These are phyloP conservation scores for Pestalotiopsis sp. DNA, from an alignment of 2,329 filamentous ascomycete species.

Conservation along the genomic window DNA sequence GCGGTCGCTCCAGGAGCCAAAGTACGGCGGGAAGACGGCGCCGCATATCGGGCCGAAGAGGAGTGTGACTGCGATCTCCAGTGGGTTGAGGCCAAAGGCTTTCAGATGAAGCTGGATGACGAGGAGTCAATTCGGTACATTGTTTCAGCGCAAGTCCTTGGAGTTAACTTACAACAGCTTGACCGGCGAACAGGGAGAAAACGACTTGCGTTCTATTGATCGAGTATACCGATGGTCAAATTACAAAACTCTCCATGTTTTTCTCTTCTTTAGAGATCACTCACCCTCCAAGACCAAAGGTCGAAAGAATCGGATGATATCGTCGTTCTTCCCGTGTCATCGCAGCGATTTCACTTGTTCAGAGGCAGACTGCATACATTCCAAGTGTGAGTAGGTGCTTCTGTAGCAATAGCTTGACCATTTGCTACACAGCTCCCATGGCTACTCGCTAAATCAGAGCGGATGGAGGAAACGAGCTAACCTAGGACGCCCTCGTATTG, in stretches of 20 bases:
- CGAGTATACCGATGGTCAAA: too few relatives aligned
- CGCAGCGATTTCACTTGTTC: too few relatives aligned
- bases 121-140: too few relatives aligned
- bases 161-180: conserved; percentile 1
- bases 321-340: too few relatives aligned
- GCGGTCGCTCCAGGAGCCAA: conserved; percentile 8
- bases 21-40: conserved; percentile 2
- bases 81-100: conserved; percentile 8
- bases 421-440: not conserved
- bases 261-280: too few relatives aligned
- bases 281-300: too few relatives aligned
- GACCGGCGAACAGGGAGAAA: conserved; percentile 4
- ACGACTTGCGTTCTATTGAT: not conserved
- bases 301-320: too few relatives aligned
- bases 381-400: too few relatives aligned
- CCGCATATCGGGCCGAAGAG: conserved; percentile 6
- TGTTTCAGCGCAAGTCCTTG: not conserved
- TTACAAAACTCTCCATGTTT: not conserved
- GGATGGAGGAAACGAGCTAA: not conserved
- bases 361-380: too few relatives aligned
- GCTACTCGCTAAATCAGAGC: not conserved
- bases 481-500: not conserved
- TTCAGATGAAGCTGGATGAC: conserved; percentile 1
- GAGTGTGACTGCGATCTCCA: not conserved
- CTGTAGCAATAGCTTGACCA: not conserved